Percentiles rank a stretch among this genome's conserved stretches.
These are phyloP conservation scores for Neurospora sp. DNA, from an alignment of 495 filamentous ascomycete genomes.

Conservation along the genomic window DNA sequence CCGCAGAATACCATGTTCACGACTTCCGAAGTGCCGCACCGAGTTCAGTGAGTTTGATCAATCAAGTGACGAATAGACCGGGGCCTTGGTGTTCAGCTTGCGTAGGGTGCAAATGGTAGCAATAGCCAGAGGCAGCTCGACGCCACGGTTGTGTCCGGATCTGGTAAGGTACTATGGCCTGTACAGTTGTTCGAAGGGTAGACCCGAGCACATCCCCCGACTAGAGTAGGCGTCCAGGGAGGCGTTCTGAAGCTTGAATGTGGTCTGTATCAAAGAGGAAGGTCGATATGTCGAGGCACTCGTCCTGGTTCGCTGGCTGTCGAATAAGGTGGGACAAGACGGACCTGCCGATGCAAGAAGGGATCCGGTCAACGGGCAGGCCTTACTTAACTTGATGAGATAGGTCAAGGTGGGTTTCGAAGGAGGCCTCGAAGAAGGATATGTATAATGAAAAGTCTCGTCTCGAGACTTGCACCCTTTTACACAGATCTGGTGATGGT, in stretches of 20 bases:
- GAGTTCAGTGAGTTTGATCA: not conserved
- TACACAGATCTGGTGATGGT: not conserved
- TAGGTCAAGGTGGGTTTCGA: not conserved
- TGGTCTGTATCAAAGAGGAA: not conserved
- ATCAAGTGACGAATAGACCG: not conserved
- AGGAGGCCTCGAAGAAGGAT: not conserved
- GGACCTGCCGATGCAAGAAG: not conserved
- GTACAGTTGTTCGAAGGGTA: not conserved
- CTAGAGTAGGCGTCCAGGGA: not conserved
- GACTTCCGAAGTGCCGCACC: not conserved
- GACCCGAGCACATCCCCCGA: not conserved
- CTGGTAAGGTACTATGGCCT: not conserved
- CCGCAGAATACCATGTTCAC: constrained; percentile 61
- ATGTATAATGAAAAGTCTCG: not conserved
- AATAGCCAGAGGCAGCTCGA: not conserved
- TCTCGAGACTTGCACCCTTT: not conserved
- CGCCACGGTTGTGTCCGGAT: not conserved
- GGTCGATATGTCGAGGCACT: not conserved
- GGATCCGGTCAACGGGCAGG: not conserved
- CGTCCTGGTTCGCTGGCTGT: not conserved
- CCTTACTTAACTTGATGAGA: not conserved
- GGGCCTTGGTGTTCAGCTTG: not conserved
- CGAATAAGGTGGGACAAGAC: not conserved
- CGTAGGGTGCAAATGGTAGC: not conserved
- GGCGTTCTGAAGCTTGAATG: not conserved